A percentile compares a stretch with the other conserved stretches of the same genome.
These are phyloP conservation scores for Plasmodium yoelii DNA, from an alignment of 169 alveolate species.

Conservation along the genomic window DNA sequence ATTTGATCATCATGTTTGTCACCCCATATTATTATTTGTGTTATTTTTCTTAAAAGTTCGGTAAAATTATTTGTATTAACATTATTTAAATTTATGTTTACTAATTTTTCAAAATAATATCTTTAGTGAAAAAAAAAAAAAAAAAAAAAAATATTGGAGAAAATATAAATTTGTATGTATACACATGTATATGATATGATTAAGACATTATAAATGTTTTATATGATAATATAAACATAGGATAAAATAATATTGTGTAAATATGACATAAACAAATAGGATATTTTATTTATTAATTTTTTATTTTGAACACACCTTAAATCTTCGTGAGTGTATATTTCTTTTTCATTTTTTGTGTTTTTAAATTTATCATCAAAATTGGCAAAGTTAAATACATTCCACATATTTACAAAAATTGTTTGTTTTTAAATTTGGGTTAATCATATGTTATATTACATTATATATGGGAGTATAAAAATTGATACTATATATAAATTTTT, in stretches of 20 bases:
- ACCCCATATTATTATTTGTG: conserved; percentile 75
- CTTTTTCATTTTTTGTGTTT: conserved; percentile 63
- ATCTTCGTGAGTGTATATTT: conserved; percentile 64
- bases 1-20: conserved; percentile 72
- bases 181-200: neutral
- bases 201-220: too few species aligned
- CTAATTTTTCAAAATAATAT: conserved; percentile 63
- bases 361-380: conserved; percentile 61
- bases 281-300: neutral
- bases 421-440: too few species aligned
- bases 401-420: conserved; percentile 32
- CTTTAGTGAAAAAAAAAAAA: neutral
- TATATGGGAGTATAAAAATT: too few species aligned
- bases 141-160: neutral
- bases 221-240: neutral
- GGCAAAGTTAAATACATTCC: conserved; percentile 59
- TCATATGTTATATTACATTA: too few species aligned
- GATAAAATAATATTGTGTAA: neutral
- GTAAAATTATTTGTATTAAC: conserved; percentile 60
- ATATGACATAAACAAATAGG: neutral
- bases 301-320: conserved; percentile 27
- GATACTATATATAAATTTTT: too few species aligned
- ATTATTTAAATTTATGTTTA: conserved; percentile 50
- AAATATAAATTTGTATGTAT: neutral
- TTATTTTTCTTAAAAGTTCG: conserved; percentile 53